Conservation (phyloP, 768 basidiomycete species). For the Bullera alba region DNA sequence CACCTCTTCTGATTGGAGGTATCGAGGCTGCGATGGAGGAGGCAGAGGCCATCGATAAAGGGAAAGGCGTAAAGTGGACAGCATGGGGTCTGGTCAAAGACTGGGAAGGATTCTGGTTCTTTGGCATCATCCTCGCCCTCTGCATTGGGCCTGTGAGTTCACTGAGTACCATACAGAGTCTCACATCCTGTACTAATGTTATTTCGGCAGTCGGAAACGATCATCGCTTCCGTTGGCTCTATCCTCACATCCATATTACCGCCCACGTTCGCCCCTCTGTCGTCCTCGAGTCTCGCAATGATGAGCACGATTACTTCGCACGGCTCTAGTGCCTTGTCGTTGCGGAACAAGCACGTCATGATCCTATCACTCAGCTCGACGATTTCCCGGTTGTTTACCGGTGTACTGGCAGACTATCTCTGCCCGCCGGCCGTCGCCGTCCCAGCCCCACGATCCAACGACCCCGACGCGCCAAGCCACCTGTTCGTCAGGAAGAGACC, state of each 20-base stretch:
- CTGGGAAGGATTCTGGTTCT: slow-evolving; percentile 41
- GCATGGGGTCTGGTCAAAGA: slow-evolving; percentile 30
- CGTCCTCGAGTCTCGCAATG: not conserved
- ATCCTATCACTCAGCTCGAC: slow-evolving; percentile 41
- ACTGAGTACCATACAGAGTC: not conserved
- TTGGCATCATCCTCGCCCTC: slow-evolving; percentile 40
- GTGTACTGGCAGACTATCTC: slow-evolving; percentile 39
- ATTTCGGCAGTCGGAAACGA: slow-evolving; percentile 34
- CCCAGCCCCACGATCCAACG: slow-evolving; percentile 13
- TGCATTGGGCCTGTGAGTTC: slow-evolving; percentile 42
- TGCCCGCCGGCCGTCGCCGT: slow-evolving; percentile 25
- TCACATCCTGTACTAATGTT: no score
- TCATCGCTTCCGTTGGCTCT: slow-evolving; percentile 43
- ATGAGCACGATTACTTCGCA: not conserved
- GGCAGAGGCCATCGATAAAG: slow-evolving; percentile 23
- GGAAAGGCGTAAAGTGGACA: slow-evolving; percentile 31
- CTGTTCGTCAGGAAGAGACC: slow-evolving; percentile 22
- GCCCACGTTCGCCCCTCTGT: slow-evolving; percentile 6
- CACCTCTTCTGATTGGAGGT: slow-evolving; percentile 44
- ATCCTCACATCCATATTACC: slow-evolving; percentile 42
- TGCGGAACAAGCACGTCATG: slow-evolving; percentile 43
- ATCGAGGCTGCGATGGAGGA: slow-evolving; percentile 41
- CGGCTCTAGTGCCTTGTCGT: slow-evolving; percentile 23
- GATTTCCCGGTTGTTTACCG: slow-evolving; percentile 34
- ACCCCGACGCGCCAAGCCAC: slow-evolving; percentile 19